Evolutionary conservation across 495 filamentous ascomycete genomes (phyloP).

Genomic region (Apiosordaria backusii): DNA sequence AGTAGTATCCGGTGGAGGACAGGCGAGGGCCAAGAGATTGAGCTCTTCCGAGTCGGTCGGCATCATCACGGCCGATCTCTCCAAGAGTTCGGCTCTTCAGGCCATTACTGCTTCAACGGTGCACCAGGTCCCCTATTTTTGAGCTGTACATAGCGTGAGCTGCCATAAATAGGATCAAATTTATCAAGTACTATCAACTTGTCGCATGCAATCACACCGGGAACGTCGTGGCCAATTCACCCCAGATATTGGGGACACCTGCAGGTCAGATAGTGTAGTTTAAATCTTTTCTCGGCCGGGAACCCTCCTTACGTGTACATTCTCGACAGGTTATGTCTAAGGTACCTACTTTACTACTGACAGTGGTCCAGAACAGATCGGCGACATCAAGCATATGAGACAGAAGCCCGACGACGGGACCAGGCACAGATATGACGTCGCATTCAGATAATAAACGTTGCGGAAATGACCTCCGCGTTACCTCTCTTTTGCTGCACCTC

Average conservation of each 20-base stretch:
- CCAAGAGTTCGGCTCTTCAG: neutral
- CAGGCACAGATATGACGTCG: neutral
- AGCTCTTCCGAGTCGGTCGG: neutral
- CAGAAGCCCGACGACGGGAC: neutral
- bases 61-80: neutral
- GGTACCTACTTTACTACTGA: neutral
- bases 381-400: neutral
- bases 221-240: neutral
- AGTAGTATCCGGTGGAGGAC: neutral
- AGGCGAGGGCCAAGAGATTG: neutral
- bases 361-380: neutral
- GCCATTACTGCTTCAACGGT: neutral
- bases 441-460: neutral
- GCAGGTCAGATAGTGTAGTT: neutral
- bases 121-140: neutral
- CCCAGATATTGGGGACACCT: neutral
- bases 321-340: neutral
- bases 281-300: neutral
- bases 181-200: neutral
- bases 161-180: slow-evolving; percentile 5
- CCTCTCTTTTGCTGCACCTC: neutral
- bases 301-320: neutral
- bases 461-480: neutral
- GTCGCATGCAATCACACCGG: slow-evolving; percentile 5
- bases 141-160: neutral